Percentiles rank a stretch among this genome's conserved stretches.
Evolutionary conservation across 352 stramenopile genomes (phyloP).

Genomic region (Halophytophthora polymorphica): DNA sequence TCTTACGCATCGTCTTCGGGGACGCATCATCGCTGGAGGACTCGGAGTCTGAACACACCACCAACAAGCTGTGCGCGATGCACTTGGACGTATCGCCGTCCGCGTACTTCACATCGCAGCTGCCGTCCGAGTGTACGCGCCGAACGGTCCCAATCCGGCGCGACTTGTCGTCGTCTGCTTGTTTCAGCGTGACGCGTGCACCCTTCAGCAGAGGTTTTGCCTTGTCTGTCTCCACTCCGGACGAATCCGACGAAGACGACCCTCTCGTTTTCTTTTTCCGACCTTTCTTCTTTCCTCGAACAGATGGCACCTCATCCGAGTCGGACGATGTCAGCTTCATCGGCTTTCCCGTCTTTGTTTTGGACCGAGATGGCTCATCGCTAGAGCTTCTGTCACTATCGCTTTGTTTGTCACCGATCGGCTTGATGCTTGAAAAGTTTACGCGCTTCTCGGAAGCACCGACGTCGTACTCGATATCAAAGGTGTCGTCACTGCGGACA

Average conservation of each 20-base stretch:
- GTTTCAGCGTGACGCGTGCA: constrained; percentile 35
- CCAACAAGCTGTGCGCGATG: constrained; percentile 23
- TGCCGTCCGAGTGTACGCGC: constrained; percentile 47
- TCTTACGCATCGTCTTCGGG: constrained; percentile 5
- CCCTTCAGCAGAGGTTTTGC: constrained; percentile 21
- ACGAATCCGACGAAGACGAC: constrained; percentile 16
- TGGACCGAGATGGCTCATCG: neutral
- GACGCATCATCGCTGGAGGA: constrained; percentile 18
- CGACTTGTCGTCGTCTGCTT: constrained; percentile 25
- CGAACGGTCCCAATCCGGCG: constrained; percentile 29
- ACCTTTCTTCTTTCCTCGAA: constrained; percentile 11
- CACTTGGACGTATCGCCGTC: constrained; percentile 44
- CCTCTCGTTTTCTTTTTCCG: constrained; percentile 12
- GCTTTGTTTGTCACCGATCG: constrained; percentile 6
- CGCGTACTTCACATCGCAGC: constrained; percentile 59
- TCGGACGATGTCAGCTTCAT: constrained; percentile 2
- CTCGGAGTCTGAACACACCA: constrained; percentile 30
- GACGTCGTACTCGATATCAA: constrained; percentile 37
- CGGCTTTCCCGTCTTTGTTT: constrained; percentile 7
- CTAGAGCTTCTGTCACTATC: constrained; percentile 5
- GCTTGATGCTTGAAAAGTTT: constrained; percentile 12
- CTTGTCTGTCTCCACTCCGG: constrained; percentile 12
- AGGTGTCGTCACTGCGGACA: constrained; percentile 22
- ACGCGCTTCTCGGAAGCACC: constrained; percentile 26
- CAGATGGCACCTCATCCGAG: constrained; percentile 6